These are phyloP conservation scores for Phoma sp. DNA, from an alignment of 2,329 filamentous ascomycete genomes.

Conservation along the genomic window DNA sequence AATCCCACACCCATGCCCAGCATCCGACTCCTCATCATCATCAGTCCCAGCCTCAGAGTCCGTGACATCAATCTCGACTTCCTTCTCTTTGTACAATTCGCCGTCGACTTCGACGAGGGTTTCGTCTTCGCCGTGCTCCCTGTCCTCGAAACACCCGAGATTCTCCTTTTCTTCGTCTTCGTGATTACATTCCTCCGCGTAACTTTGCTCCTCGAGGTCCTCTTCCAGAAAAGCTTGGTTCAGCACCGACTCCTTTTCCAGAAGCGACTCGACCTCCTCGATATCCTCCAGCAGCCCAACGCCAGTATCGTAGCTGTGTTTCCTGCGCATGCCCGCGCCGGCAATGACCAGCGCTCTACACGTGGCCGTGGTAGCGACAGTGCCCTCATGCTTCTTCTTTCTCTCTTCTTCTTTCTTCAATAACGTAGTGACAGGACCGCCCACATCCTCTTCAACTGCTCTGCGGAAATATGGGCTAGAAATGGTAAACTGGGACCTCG, in stretches of 20 bases:
- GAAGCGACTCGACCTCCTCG: conserved; percentile 8
- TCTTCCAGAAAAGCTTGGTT: conserved; percentile 23
- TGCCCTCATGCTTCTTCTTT: conserved; percentile 9
- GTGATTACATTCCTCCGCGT: too few relatives aligned
- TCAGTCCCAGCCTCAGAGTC: conserved; percentile 28
- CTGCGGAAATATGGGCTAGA: conserved; percentile 37
- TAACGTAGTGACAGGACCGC: conserved; percentile 17
- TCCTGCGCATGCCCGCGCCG: conserved; percentile 13
- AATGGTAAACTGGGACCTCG: conserved; percentile 39
- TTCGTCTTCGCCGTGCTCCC: conserved; percentile 17
- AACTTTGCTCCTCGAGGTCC: conserved; percentile 4
- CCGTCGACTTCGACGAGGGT: conserved; percentile 22
- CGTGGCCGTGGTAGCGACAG: conserved; percentile 12
- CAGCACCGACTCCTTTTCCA: conserved; percentile 21
- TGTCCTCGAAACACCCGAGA: not conserved
- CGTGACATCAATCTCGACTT: conserved; percentile 30
- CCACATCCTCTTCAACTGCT: conserved; percentile 36
- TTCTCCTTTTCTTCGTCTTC: too few relatives aligned
- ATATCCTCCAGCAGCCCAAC: conserved; percentile 11
- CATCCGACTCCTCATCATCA: conserved; percentile 21
- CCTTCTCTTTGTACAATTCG: conserved; percentile 17
- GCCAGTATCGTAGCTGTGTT: conserved; percentile 13
- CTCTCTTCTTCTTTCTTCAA: not conserved
- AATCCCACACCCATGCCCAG: conserved; percentile 24
- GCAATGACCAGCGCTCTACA: conserved; percentile 14